Percentiles rank a stretch among this genome's conserved stretches.
phyloP scores from a whole-genome alignment of 148 eudicot species.

The Chenopodium album region DNA sequence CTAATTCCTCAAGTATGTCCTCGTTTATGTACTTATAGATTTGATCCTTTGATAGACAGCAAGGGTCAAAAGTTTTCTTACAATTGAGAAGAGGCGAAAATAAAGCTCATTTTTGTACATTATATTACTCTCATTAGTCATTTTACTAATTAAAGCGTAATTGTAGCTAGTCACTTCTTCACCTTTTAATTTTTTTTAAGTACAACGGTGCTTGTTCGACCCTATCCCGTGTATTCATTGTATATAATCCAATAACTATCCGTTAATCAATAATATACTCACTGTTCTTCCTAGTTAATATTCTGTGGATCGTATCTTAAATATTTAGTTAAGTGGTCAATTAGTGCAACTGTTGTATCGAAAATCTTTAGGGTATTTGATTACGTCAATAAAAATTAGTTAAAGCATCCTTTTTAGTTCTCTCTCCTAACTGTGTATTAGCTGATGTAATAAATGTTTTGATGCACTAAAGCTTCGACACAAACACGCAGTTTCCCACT shows the following conservation, averaged over 20 bases:
- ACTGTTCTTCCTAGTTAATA: no score
- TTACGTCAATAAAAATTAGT: slow-evolving; percentile 19
- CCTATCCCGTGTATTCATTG: no score
- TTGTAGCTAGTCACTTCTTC: no score
- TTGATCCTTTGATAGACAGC: slow-evolving; percentile 37
- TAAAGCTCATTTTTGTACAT: neutral
- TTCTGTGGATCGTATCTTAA: no score
- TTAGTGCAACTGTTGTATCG: no score
- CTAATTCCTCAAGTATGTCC: slow-evolving; percentile 22
- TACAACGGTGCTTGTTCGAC: no score
- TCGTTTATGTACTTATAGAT: slow-evolving; percentile 25
- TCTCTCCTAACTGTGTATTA: neutral
- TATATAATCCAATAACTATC: no score
- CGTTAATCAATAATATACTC: no score
- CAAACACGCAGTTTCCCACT: slow-evolving; percentile 40
- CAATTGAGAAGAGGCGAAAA: slow-evolving; percentile 36
- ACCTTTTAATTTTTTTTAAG: no score
- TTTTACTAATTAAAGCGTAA: no score
- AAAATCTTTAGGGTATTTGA: slow-evolving; percentile 11
- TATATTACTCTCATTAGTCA: slow-evolving; percentile 2
- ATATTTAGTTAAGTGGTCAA: slow-evolving; percentile 4
- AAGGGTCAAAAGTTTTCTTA: slow-evolving; percentile 31
- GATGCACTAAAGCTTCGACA: slow-evolving; percentile 29
- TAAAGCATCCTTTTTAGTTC: neutral
- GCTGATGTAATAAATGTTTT: slow-evolving; percentile 14